Evolutionary conservation across 2,329 filamentous ascomycete genomes (phyloP).

Genomic region (Ramichloridium luteum): DNA sequence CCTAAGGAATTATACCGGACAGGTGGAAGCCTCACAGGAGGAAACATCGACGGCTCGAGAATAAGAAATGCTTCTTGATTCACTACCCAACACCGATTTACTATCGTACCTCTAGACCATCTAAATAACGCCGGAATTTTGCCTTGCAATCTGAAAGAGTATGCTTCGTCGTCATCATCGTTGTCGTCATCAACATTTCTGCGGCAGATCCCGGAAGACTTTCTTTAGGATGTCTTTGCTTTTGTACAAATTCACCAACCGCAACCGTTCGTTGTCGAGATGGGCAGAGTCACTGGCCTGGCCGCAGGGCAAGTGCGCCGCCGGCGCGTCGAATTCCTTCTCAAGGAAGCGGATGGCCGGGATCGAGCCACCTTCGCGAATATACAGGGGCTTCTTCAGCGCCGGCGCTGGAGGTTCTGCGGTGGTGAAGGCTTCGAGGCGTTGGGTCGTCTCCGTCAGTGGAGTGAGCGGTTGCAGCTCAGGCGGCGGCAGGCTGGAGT

Average conservation of each 20-base stretch:
- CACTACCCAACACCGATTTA: no score
- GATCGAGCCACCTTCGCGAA: constrained; percentile 89
- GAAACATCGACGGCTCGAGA: no score
- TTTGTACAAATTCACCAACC: constrained; percentile 78
- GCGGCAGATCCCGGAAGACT: constrained; percentile 48
- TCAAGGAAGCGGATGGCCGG: constrained; percentile 88
- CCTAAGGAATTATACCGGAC: no score
- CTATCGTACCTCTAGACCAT: no score
- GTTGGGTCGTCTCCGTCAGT: constrained; percentile 15
- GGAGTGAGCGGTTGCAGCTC: constrained; percentile 17
- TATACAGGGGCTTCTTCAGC: constrained; percentile 62
- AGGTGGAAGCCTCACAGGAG: no score
- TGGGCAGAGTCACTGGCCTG: constrained; percentile 91
- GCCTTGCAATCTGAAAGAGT: no score
- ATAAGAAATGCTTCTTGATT: no score
- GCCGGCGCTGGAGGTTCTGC: constrained; percentile 18
- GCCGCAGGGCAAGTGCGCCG: constrained; percentile 85
- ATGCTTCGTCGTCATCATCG: no score
- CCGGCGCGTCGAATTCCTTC: constrained; percentile 83
- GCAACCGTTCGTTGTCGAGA: constrained; percentile 86
- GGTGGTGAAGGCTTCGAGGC: constrained; percentile 25
- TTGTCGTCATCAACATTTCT: constrained; percentile 15
- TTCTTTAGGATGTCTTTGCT: constrained; percentile 81
- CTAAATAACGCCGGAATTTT: no score
- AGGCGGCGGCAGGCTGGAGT: constrained; percentile 26